Conservation (phyloP, 176 grass and related monocot genomes). For the Bothriochloa decipiens region DNA sequence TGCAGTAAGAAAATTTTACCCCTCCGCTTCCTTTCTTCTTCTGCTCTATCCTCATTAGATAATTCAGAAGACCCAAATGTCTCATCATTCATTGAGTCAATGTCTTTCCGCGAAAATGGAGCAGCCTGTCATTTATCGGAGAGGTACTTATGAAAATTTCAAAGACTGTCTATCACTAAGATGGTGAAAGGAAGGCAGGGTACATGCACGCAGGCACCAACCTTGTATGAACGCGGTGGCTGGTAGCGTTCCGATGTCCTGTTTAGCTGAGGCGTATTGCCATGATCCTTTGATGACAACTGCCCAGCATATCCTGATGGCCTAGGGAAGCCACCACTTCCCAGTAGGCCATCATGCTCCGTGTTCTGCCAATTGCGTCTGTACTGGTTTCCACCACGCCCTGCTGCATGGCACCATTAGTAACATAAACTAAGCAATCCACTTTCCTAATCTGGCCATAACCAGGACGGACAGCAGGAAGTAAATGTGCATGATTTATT, state of each 20-base stretch:
- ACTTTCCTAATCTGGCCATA: neutral
- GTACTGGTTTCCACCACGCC: constrained; percentile 59
- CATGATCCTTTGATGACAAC: constrained; percentile 55
- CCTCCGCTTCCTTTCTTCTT: constrained; percentile 91
- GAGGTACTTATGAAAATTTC: constrained; percentile 20
- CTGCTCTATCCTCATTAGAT: constrained; percentile 79
- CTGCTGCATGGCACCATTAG: constrained; percentile 58
- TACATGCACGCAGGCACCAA: constrained; percentile 22
- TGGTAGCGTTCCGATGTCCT: constrained; percentile 86
- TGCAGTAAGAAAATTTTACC: constrained; percentile 46
- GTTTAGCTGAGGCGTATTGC: constrained; percentile 61
- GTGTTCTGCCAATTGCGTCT: constrained; percentile 64
- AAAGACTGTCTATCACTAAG: constrained; percentile 4
- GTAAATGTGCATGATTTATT: constrained; percentile 9
- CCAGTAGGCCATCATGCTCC: constrained; percentile 94
- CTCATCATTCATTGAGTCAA: constrained; percentile 89
- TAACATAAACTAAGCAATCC: constrained; percentile 25
- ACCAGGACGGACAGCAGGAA: neutral
- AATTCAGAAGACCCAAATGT: constrained; percentile 84
- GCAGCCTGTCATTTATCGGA: constrained; percentile 51
- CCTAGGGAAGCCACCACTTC: constrained; percentile 77
- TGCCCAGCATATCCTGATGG: constrained; percentile 65
- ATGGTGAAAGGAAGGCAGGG: constrained; percentile 15
- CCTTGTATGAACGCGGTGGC: constrained; percentile 88
- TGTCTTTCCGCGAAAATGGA: constrained; percentile 63